Evolutionary conservation across 2,329 filamentous ascomycete genomes (phyloP).

Genomic region (Aspergillus nomiae): DNA sequence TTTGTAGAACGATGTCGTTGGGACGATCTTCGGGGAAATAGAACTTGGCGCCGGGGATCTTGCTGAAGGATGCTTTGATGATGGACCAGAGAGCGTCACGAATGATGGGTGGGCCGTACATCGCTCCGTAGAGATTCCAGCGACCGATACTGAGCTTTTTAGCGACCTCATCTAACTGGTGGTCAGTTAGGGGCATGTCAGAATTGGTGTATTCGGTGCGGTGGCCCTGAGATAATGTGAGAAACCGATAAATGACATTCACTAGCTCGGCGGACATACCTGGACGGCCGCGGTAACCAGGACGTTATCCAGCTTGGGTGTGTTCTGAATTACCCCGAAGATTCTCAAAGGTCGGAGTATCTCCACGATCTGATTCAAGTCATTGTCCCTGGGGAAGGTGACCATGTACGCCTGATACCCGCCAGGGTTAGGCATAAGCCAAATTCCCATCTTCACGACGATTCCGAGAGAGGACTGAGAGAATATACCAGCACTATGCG

Average conservation of each 20-base stretch:
- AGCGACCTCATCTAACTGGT: slow-evolving; percentile 45
- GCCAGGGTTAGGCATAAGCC: slow-evolving; percentile 56
- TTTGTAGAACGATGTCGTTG: slow-evolving; percentile 33
- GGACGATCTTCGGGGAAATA: slow-evolving; percentile 46
- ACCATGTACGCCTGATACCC: slow-evolving; percentile 49
- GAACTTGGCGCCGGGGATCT: slow-evolving; percentile 47
- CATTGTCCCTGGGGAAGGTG: slow-evolving; percentile 53
- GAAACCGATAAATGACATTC: not conserved
- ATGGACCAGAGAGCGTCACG: slow-evolving; percentile 38
- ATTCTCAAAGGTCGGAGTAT: slow-evolving; percentile 38
- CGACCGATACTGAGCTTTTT: slow-evolving; percentile 46
- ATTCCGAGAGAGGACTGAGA: slow-evolving; percentile 56
- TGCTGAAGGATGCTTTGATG: slow-evolving; percentile 48
- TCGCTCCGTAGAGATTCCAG: slow-evolving; percentile 56
- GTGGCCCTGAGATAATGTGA: not conserved
- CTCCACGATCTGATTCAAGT: slow-evolving; percentile 46
- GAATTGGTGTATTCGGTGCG: slow-evolving; percentile 21
- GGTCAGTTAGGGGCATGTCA: slow-evolving; percentile 39
- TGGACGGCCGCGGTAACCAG: slow-evolving; percentile 44
- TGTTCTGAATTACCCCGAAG: slow-evolving; percentile 49
- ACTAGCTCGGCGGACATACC: not conserved
- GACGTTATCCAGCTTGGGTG: slow-evolving; percentile 50
- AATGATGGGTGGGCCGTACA: slow-evolving; percentile 40
- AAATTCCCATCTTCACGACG: slow-evolving; percentile 58
- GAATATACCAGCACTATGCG: slow-evolving; percentile 50